Base-by-base conservation (phyloP, 306 rosid species). In the Prunus dulcis region DNA sequence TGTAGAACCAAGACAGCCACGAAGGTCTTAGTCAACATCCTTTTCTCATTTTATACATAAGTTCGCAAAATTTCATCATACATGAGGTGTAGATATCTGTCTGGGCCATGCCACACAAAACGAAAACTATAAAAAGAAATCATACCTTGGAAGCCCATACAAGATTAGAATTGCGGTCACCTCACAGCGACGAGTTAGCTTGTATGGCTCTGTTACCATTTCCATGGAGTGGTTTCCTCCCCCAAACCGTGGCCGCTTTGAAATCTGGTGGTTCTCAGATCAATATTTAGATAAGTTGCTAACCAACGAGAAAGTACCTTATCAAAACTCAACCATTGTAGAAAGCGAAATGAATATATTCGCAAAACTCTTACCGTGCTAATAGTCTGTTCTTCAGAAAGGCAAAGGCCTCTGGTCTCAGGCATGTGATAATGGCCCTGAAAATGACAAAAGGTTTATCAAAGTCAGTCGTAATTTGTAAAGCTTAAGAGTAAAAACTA, bases 61-160 rank as follows among this genome's bases (percentile, higher is more conserved):
- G 9, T 6, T 38, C 9, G 43, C 43, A 38, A 38, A 69, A 69
- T 14, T 27, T 20, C 45, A 56, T 50, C 15, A 23, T 23, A 69
- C 60, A 69, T 27, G 15, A 69, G 15, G 41, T 50, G 13, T 25
- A n/a, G 14, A 34, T 23, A 30, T 25, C 15, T 45, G 56, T 43
- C 55, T 38, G 9, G 43, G 43, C 1, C 2, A 51, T 51, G 20
- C n/a, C 56, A 51, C 20, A 51, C 9, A 19, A 52, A 52, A 34
- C 9, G 20, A 52, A 52, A 52, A 12, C 28, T 28, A 18, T 2
- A 7, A n/a, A 61, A 6, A 57, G 82, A 76, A 61, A 53, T 14
- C 53, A 25, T 82, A 96, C 99, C 99, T 96, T 78, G 99, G 99
- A 73, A 96, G 97, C 61, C 99, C 99, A 71, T 87, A 89, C 82